Percentiles rank a stretch among this genome's conserved stretches.
These are phyloP conservation scores for Metschnikowia orientalis DNA, from an alignment of 805 yeast genomes.

Conservation along the genomic window DNA sequence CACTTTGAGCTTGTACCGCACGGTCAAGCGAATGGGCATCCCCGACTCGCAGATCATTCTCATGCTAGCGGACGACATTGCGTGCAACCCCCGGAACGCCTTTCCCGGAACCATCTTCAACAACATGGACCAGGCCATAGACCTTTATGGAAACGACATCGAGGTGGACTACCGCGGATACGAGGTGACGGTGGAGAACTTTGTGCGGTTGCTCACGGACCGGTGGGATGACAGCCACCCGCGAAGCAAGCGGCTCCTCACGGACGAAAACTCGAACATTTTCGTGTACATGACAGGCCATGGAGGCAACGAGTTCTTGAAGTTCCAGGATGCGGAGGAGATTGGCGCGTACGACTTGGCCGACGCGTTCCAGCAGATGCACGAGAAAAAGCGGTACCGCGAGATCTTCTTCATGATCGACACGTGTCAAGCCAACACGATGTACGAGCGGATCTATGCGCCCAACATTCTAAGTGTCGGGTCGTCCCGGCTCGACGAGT, in stretches of 20 bases:
- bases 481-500: conserved; percentile 79
- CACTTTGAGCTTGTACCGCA: conserved; percentile 87
- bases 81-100: conserved; percentile 93
- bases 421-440: conserved; percentile 97
- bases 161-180: conserved; percentile 97
- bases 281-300: conserved; percentile 97
- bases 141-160: conserved; percentile 87
- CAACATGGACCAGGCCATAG: conserved; percentile 86
- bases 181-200: conserved; percentile 96
- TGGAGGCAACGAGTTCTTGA: conserved; percentile 96
- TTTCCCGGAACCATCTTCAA: conserved; percentile 96
- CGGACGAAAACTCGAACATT: conserved; percentile 92
- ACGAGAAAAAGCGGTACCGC: conserved; percentile 90
- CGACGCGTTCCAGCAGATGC: conserved; percentile 96
- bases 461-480: conserved; percentile 94
- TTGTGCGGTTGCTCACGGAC: conserved; percentile 87
- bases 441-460: conserved; percentile 88
- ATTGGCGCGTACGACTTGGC: conserved; percentile 94
- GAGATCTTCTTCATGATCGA: conserved; percentile 97
- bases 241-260: conserved; percentile 78
- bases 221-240: conserved; percentile 96
- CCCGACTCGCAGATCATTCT: conserved; percentile 96
- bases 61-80: conserved; percentile 95
- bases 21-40: conserved; percentile 92
- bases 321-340: conserved; percentile 98